Base-by-base conservation (phyloP, 257 asterid genomes). In the Petunia secreta region DNA sequence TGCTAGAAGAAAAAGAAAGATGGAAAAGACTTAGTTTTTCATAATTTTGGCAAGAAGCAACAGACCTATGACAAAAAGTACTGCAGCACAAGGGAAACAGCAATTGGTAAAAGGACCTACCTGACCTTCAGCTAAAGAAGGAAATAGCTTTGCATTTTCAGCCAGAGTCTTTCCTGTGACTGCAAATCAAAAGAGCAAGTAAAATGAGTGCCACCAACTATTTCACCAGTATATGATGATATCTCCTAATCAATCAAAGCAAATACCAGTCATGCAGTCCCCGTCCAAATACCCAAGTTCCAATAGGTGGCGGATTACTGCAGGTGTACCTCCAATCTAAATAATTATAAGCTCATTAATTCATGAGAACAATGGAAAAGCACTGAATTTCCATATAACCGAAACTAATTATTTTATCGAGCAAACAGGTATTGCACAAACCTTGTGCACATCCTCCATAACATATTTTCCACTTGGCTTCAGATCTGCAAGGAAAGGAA, bases 401-500 rank as follows among this genome's bases (percentile, higher is more conserved):
- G 69, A 75, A 53, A 37, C 15, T 15, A 57, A 63, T 25, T 14
- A 63, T 67, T 0, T 75, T 37, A 44, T 77, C 0, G 80, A 25
- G 65, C 78, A 34, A 46, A 44, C 68, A 74, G 57, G 44, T 53
- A 13, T 46, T 50, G 79, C 74, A 46, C 82, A 82, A 80, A 93
- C 98, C 97, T 94, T 95, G 88, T 95, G 99, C 60, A 95, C 89
- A 79, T 95, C 99, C 89, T 93, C 99, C 99, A 93, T 95, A 73
- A 95, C 99, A 76, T 88, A 95, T 87, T 92, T 95, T 65, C 99
- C 99, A 89, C 99, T 95, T 75, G 99, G 99, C 90, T 93, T 95
- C 53, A 95, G 96, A 91, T 95, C 99, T 75, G 99, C 99, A 60
- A 95, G 97, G 87, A 95, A 91, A 5, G 99, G 99, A 79, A 93